Evolutionary conservation across 108 stramenopile species (phyloP), one percentile per base, ranked within the genome.

Genomic region (Parmales sp.): DNA sequence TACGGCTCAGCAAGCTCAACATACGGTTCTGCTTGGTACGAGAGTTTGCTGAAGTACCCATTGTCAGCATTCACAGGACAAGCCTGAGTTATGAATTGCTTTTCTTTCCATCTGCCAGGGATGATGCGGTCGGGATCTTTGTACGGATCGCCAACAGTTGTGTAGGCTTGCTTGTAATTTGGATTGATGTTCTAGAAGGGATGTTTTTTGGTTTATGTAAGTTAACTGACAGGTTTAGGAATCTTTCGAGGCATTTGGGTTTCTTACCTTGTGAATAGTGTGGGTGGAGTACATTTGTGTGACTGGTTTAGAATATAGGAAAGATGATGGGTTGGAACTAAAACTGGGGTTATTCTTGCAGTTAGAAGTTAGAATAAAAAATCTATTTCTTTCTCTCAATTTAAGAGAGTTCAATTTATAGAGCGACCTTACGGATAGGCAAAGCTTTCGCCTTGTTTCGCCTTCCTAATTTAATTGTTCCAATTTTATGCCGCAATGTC

Each of bases 121-220:
- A 85, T 69, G 8, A 60, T 54, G 1, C 77, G 69, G 11, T 69
- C 76, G 51, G 54, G 65, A 38, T 74, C 73, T 38, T 72, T 81
- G 71, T 82, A 85, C 11, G 83, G 81, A 71, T 87, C 86, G 0
- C 81, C 81, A 63, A 87, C 83, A n/a, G 75, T 73, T 3, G 76
- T 85, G 68, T 85, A 87, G 16, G 82, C 46, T 44, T 69, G 71
- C 28, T 77, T 69, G 48, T 78, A 72, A 39, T 72, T 68, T 37
- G 78, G 74, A 37, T 82, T 82, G 38, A 79, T 68, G 48, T 82
- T 82, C 66, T n/a, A n/a, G n/a, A n/a, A n/a, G n/a, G n/a, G n/a
- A n/a, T n/a, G n/a, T n/a, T n/a, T n/a, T n/a, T n/a, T n/a, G 65
- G 39, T 74, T 71, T 38, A 69, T 81, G 71, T 82, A 85, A 9